Evolutionary conservation across 2,329 filamentous ascomycete genomes (phyloP).

Genomic region (Madurella mycetomatis): DNA sequence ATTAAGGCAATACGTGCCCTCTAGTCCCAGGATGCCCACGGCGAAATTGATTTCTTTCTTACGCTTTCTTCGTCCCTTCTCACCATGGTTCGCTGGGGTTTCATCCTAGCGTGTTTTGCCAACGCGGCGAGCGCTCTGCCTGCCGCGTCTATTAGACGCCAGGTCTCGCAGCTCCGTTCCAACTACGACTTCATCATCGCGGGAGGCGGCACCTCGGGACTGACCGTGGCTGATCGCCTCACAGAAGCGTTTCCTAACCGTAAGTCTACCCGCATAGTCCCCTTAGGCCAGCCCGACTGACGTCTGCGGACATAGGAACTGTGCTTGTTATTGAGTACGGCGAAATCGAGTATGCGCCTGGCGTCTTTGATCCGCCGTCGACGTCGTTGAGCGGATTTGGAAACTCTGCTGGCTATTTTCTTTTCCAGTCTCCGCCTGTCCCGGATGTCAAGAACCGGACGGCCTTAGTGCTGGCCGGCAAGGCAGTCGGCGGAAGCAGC

Average conservation of each 20-base stretch:
- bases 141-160: neutral
- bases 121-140: neutral
- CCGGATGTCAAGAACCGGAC: constrained; percentile 21
- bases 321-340: constrained; percentile 28
- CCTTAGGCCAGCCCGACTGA: too few species aligned
- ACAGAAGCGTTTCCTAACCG: constrained; percentile 11
- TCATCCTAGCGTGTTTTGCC: neutral
- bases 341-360: constrained; percentile 24
- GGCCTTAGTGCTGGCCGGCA: constrained; percentile 20
- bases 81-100: neutral
- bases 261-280: neutral
- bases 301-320: neutral
- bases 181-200: constrained; percentile 28
- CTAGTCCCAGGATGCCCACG: too few species aligned
- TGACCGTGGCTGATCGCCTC: constrained; percentile 23
- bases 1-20: too few species aligned
- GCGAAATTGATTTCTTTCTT: too few species aligned
- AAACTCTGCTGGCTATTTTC: too few species aligned
- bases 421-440: constrained; percentile 3
- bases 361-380: constrained; percentile 24
- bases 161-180: constrained; percentile 2
- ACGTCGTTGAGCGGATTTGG: constrained; percentile 11
- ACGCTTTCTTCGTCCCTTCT: too few species aligned
- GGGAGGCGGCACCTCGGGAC: constrained; percentile 24
- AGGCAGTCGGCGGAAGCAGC: constrained; percentile 32